Conservation (phyloP, 139 green algal genomes). For the Microglena sp. region DNA sequence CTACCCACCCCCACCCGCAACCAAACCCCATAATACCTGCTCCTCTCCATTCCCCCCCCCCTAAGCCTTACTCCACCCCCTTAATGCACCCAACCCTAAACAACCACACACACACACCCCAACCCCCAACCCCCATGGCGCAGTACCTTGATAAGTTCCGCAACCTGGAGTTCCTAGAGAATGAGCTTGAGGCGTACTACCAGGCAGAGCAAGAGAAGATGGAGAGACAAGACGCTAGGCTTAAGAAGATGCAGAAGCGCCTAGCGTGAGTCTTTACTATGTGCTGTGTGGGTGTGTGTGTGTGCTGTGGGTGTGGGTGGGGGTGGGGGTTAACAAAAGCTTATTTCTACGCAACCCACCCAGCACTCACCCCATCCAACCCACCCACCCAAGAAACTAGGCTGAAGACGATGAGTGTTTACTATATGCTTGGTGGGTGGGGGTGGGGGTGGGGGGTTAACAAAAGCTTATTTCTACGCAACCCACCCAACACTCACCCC, state of each 20-base stretch:
- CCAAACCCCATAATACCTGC: neutral
- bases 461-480: neutral
- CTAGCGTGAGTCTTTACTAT: conserved; percentile 33
- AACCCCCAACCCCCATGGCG: neutral
- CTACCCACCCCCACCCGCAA: neutral
- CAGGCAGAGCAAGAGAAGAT: conserved; percentile 53
- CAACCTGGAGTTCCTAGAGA: conserved; percentile 76
- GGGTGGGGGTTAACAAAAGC: neutral
- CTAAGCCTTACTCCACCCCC: no score
- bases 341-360: neutral
- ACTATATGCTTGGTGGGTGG: no score
- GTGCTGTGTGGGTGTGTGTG: neutral
- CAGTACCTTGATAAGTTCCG: no score
- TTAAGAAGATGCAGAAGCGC: conserved; percentile 70
- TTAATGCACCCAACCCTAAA: no score
- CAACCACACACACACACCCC: neutral
- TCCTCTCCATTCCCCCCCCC: no score
- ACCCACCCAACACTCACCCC: no score
- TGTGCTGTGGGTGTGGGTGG: conserved; percentile 1
- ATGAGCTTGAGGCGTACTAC: conserved; percentile 43
- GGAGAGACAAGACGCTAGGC: conserved; percentile 44
- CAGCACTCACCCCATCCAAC: no score
- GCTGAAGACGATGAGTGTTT: conserved; percentile 5
- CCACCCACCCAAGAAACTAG: no score
- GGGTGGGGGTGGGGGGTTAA: neutral